Base-by-base conservation (phyloP, 495 filamentous ascomycete species). In the Xylaria acuta region DNA sequence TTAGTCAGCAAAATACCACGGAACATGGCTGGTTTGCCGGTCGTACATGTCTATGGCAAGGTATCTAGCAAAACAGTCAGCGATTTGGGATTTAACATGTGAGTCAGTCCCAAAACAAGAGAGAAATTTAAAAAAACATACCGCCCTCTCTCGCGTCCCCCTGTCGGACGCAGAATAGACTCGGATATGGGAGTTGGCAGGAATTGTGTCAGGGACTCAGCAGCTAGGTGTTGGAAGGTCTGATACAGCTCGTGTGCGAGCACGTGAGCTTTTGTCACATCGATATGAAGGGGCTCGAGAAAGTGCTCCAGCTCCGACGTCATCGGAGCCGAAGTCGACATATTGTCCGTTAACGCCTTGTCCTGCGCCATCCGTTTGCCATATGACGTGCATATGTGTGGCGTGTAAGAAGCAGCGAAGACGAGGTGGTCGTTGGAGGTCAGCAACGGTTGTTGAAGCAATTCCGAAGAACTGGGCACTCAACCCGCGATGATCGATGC, bases 111-210 rank as follows among this genome's bases (percentile, higher is more conserved):
- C 20, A 59, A 69, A 49, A n/a, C 8, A 30, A 58, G 14, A 32
- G n/a, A 32, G n/a, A n/a, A n/a, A n/a, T n/a, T n/a, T n/a, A n/a
- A 59, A 18, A 69, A 32, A 54, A 79, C 85, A 71, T 82, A 88
- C 84, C 83, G 78, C 62, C 92, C 92, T 6, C 83, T 87, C 71
- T 91, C 90, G 51, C 87, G 80, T 12, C 75, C 74, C 8, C 88
- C 89, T 0, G 79, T 86, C 1, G 92, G 92, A 41, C 92, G 83
- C 70, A 90, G 59, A 51, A 86, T 81, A 9, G 84, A 83, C 71
- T 86, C 88, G 41, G 91, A 93, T 70, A 96, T 91, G 3, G 93
- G 93, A 3, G 93, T 96, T 3, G 92, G 87, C 38, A 96, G 83
- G 69, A 95, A 95, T 77, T 95, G 92, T 56, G 92, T 83, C 43